Evolutionary conservation across 2,329 filamentous ascomycete genomes (phyloP).

Genomic region (Conoideocrella luteorostrata): DNA sequence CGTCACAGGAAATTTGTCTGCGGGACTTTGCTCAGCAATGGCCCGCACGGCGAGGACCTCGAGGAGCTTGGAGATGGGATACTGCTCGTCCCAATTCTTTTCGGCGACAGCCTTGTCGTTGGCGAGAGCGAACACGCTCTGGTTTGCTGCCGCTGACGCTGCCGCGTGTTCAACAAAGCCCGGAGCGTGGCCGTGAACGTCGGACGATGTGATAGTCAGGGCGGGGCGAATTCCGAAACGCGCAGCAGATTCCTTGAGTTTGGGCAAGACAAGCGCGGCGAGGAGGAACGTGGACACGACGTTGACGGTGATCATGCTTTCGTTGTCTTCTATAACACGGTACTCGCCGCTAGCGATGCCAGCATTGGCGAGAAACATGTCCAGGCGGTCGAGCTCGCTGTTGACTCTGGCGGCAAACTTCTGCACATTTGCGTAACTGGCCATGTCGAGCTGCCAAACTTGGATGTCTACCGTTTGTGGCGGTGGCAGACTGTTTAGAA

Average conservation of each 20-base stretch:
- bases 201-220: conserved; percentile 22
- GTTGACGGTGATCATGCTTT: conserved; percentile 45
- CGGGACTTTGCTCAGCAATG: conserved; percentile 10
- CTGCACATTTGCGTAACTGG: conserved; percentile 37
- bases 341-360: conserved; percentile 27
- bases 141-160: conserved; percentile 10
- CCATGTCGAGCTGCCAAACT: conserved; percentile 46
- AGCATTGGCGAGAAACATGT: conserved; percentile 37
- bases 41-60: conserved; percentile 20
- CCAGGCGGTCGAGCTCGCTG: conserved; percentile 32
- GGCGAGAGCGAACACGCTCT: conserved; percentile 19
- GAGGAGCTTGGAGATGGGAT: conserved; percentile 25
- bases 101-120: conserved; percentile 17
- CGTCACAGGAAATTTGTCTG: conserved; percentile 24
- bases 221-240: conserved; percentile 16
- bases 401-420: conserved; percentile 33
- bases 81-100: conserved; percentile 13
- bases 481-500: conserved; percentile 22
- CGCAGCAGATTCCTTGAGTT: conserved; percentile 34
- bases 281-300: conserved; percentile 47
- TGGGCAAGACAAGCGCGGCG: conserved; percentile 42
- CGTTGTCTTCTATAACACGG: conserved; percentile 37
- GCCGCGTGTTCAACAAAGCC: background rate
- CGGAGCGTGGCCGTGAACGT: conserved; percentile 6
- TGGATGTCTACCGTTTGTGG: conserved; percentile 29